A percentile compares a stretch with the other conserved stretches of the same genome.
phyloP scores from a whole-genome alignment of 1,284 basidiomycete species.

The Sporisorium sorghi region DNA sequence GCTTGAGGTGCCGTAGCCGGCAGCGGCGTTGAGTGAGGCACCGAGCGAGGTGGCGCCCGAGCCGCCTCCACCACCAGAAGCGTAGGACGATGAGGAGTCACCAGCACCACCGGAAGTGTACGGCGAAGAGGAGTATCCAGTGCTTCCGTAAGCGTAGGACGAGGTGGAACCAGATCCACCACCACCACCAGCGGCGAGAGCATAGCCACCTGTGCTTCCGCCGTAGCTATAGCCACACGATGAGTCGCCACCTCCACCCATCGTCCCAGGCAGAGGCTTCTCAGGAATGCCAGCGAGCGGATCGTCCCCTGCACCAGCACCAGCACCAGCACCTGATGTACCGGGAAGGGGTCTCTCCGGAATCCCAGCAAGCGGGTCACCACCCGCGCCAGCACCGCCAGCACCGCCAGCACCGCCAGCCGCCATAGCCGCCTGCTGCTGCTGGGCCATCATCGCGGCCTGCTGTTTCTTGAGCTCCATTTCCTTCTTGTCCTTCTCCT shows the following conservation, averaged over 20 bases:
- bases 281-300: constrained; percentile 7
- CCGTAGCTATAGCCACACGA: background rate
- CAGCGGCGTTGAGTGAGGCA: constrained; percentile 26
- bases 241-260: background rate
- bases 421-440: background rate
- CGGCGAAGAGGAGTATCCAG: background rate
- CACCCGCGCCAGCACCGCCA: background rate
- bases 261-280: constrained; percentile 2
- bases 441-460: constrained; percentile 6
- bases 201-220: background rate
- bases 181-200: background rate
- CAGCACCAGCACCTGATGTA: background rate
- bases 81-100: background rate
- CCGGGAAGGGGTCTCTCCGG: constrained; percentile 2
- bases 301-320: too few relatives aligned
- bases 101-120: too few relatives aligned
- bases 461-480: constrained; percentile 22
- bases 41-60: constrained; percentile 1
- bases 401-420: background rate
- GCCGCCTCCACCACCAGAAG: background rate
- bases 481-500: constrained; percentile 28
- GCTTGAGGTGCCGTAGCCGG: constrained; percentile 13
- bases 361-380: constrained; percentile 7
- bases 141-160: background rate
- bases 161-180: background rate